Evolutionary conservation across 2,329 filamentous ascomycete genomes (phyloP).

Genomic region (Cladophialophora yegresii): DNA sequence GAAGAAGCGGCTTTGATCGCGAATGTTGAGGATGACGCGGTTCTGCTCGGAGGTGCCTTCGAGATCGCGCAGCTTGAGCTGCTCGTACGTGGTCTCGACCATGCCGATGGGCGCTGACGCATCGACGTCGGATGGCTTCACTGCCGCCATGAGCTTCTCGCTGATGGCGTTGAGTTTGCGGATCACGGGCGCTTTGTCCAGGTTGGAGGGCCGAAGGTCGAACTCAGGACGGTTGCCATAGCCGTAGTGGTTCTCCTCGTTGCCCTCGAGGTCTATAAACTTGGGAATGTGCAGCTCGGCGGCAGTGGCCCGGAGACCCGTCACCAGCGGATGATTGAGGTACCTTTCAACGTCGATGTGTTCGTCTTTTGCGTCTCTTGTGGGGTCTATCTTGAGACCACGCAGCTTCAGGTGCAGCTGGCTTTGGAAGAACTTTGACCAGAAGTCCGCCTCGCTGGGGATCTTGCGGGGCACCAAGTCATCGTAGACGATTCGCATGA

Average conservation of each 20-base stretch:
- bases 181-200: conserved; percentile 82
- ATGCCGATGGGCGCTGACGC: conserved; percentile 65
- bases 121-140: conserved; percentile 74
- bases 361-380: conserved; percentile 69
- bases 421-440: conserved; percentile 91
- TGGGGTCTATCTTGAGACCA: conserved; percentile 80
- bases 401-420: conserved; percentile 86
- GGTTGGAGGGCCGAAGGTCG: conserved; percentile 78
- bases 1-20: conserved; percentile 83
- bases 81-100: conserved; percentile 72
- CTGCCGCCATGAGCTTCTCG: conserved; percentile 88
- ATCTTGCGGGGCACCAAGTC: conserved; percentile 75
- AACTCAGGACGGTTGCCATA: conserved; percentile 84
- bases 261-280: conserved; percentile 89
- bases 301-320: conserved; percentile 47
- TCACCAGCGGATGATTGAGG: conserved; percentile 68
- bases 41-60: conserved; percentile 71
- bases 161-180: conserved; percentile 86
- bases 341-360: conserved; percentile 58
- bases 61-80: conserved; percentile 78
- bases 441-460: conserved; percentile 73
- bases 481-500: conserved; percentile 88
- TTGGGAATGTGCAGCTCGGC: conserved; percentile 72
- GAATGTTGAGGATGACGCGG: conserved; percentile 81
- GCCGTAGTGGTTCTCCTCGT: conserved; percentile 89